These are phyloP conservation scores for Pythium plurisporium DNA, from an alignment of 352 stramenopile genomes.

Conservation along the genomic window DNA sequence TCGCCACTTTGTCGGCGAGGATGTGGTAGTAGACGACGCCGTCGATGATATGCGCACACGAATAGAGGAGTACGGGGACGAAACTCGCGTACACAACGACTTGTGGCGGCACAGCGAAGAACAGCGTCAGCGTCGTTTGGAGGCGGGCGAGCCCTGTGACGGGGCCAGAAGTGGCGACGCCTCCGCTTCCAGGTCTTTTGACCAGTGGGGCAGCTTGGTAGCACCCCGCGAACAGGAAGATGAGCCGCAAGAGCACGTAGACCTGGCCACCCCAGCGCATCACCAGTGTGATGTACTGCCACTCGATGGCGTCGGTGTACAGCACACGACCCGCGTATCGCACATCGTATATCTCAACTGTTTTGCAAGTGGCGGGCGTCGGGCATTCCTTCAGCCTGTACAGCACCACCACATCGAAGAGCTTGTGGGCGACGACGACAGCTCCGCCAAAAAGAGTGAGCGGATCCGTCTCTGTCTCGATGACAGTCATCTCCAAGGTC, in stretches of 20 bases:
- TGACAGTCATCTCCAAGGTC: slow-evolving; percentile 24
- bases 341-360: slow-evolving; percentile 17
- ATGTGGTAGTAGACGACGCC: slow-evolving; percentile 24
- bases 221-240: slow-evolving; percentile 16
- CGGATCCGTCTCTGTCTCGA: slow-evolving; percentile 26
- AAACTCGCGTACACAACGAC: slow-evolving; percentile 26
- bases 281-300: slow-evolving; percentile 22
- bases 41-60: slow-evolving; percentile 22
- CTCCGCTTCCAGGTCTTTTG: not conserved
- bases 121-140: slow-evolving; percentile 16
- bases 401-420: slow-evolving; percentile 22
- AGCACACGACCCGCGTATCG: slow-evolving; percentile 21
- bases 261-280: slow-evolving; percentile 18
- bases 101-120: slow-evolving; percentile 23
- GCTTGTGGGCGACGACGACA: slow-evolving; percentile 24
- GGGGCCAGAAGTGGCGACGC: too few relatives aligned
- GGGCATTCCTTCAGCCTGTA: slow-evolving; percentile 12
- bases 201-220: slow-evolving; percentile 17
- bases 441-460: slow-evolving; percentile 23
- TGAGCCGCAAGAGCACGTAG: slow-evolving; percentile 22
- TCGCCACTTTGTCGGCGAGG: slow-evolving; percentile 9
- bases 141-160: too few relatives aligned
- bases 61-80: slow-evolving; percentile 21
- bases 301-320: slow-evolving; percentile 27
- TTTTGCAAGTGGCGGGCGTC: not conserved